These are phyloP conservation scores for Aureobasidium sp. DNA, from an alignment of 2,329 filamentous ascomycete genomes.

Conservation along the genomic window DNA sequence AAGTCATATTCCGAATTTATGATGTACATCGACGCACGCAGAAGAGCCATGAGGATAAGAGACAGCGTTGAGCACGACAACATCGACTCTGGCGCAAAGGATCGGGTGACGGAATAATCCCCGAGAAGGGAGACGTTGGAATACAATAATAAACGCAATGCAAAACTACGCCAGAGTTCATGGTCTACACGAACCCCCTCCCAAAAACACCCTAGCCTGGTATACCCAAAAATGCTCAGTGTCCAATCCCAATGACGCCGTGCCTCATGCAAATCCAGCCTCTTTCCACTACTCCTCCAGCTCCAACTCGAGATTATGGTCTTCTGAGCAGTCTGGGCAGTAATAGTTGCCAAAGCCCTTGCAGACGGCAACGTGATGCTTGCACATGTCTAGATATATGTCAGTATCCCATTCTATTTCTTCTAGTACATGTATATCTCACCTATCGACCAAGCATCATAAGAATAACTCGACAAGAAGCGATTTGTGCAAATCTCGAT, in stretches of 20 bases:
- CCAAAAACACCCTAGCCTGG: neutral
- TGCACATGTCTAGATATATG: slow-evolving; percentile 33
- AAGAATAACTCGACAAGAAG: slow-evolving; percentile 40
- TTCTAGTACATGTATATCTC: neutral
- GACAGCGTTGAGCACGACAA: slow-evolving; percentile 32
- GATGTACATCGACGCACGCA: slow-evolving; percentile 56
- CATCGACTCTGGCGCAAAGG: slow-evolving; percentile 24
- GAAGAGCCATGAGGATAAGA: slow-evolving; percentile 48
- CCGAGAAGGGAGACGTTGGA: neutral
- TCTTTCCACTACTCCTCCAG: slow-evolving; percentile 31
- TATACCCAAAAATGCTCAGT: neutral
- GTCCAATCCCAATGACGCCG: neutral
- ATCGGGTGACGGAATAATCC: slow-evolving; percentile 27
- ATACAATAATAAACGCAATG: neutral
- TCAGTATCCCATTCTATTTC: neutral
- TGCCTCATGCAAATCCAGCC: neutral
- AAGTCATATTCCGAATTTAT: slow-evolving; percentile 57
- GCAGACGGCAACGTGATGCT: slow-evolving; percentile 27
- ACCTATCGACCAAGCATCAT: slow-evolving; percentile 41
- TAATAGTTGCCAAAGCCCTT: slow-evolving; percentile 40
- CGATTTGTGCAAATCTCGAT: slow-evolving; percentile 41
- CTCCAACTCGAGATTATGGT: slow-evolving; percentile 37
- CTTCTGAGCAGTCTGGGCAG: slow-evolving; percentile 39
- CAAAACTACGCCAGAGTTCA: neutral
- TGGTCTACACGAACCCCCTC: neutral